Base-by-base conservation (phyloP, 768 basidiomycete genomes). In the Amanita muscaria region DNA sequence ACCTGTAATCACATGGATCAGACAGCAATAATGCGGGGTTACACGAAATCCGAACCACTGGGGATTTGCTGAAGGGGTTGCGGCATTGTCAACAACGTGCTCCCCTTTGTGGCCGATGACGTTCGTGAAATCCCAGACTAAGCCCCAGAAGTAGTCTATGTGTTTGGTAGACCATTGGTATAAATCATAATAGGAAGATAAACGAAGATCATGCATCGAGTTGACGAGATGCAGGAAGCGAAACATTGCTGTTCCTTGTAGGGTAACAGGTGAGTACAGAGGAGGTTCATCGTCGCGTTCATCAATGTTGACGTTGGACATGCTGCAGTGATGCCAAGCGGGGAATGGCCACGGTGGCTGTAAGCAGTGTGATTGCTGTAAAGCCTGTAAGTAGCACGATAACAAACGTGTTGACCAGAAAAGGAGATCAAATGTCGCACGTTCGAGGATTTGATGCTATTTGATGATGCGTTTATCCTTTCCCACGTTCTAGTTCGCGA, bases 91-190 rank as follows among this genome's bases (percentile, higher is more conserved):
- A 21, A 86, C 77, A 42, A 82, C 68, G 59, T 75, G 71, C 34
- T 49, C 49, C 41, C 79, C 81, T 60, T 83, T 84, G 47, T 70
- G 48, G 15, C 84, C 83, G 43, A 83, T 65, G 48, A 87, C 66
- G 40, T 57, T 58, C 3, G 79, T 75, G 42, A 68, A 67, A 55
- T 87, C 83, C 86, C 85, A 89, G n/a, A 83, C 77, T 12, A 69
- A 55, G 25, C 64, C 64, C 87, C 86, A 89, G 63, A 89, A 89
- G 29, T 63, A 59, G 49, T 76, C 73, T 47, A 81, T 67, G 55
- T 81, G 58, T 19, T 62, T 51, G 4, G 68, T 73, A 1, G 83
- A 86, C 85, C 85, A 84, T 30, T 49, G 56, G 54, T 78, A 84
- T 5, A 88, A 67, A 43, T 87, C 81, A 43, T 69, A 55, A 58